A percentile compares a stretch with the other conserved stretches of the same genome.
phyloP scores from a whole-genome alignment of 805 yeast genomes.

The Aciculoconidium aculeatum region DNA sequence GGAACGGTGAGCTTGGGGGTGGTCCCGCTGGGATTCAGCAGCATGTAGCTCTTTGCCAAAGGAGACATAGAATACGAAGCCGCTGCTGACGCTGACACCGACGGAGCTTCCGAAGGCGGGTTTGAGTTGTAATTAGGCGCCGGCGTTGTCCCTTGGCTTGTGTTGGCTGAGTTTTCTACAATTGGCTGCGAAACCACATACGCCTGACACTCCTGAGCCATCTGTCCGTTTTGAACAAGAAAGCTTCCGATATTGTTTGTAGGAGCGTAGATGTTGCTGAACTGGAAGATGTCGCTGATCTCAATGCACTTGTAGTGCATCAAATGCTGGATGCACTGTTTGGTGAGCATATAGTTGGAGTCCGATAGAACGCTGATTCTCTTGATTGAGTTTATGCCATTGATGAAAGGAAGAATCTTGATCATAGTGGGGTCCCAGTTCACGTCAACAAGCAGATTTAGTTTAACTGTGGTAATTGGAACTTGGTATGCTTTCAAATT shows the following conservation, averaged over 20 bases:
- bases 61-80: conserved; percentile 7
- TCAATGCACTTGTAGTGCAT: conserved; percentile 85
- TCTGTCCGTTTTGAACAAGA: conserved; percentile 44
- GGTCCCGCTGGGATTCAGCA: not conserved
- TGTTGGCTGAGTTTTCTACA: conserved; percentile 4
- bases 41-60: conserved; percentile 4
- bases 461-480: conserved; percentile 81
- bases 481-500: conserved; percentile 76
- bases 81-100: conserved; percentile 3
- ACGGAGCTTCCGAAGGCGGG: conserved; percentile 1
- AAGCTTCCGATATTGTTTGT: conserved; percentile 72
- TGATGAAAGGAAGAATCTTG: conserved; percentile 75
- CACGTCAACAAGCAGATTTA: conserved; percentile 70
- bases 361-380: conserved; percentile 74
- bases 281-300: conserved; percentile 83
- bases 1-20: conserved; percentile 35
- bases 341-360: conserved; percentile 71
- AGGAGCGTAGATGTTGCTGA: conserved; percentile 81
- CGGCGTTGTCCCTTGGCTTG: conserved; percentile 11
- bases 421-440: conserved; percentile 98
- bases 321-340: conserved; percentile 85
- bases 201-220: conserved; percentile 81
- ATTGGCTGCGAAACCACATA: conserved; percentile 51
- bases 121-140: conserved; percentile 5
- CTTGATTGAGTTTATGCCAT: conserved; percentile 81